These are phyloP conservation scores for Nissolia schottii DNA, from an alignment of 306 rosid genomes.

Conservation along the genomic window DNA sequence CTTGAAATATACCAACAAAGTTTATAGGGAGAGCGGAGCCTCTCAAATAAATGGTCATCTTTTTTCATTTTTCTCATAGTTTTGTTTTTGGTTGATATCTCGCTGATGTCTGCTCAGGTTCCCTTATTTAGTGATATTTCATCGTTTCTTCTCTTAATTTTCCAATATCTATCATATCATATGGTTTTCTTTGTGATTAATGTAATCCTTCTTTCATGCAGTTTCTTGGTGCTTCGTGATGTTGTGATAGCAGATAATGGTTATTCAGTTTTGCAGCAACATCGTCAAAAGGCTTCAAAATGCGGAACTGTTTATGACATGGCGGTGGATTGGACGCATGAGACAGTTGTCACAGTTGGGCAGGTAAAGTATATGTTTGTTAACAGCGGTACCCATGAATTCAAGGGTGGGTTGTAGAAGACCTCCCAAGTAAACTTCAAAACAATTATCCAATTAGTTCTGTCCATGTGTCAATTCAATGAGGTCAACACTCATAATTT, in stretches of 20 bases:
- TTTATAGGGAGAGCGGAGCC: no score
- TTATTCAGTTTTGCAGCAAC: slow-evolving; percentile 40
- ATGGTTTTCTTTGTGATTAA: slow-evolving; percentile 17
- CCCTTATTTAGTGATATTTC: no score
- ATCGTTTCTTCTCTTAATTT: no score
- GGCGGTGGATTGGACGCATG: slow-evolving; percentile 57
- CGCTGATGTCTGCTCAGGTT: no score
- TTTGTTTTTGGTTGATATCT: no score
- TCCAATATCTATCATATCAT: no score
- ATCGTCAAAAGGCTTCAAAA: slow-evolving; percentile 53
- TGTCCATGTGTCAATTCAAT: not conserved
- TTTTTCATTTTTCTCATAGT: no score
- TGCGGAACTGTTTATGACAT: slow-evolving; percentile 68
- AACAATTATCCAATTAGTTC: slow-evolving; percentile 9
- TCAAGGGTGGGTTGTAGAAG: slow-evolving; percentile 16
- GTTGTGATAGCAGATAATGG: slow-evolving; percentile 35
- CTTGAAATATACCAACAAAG: no score
- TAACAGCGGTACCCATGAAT: not conserved
- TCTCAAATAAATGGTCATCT: no score
- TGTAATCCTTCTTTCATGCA: slow-evolving; percentile 29
- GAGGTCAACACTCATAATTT: slow-evolving; percentile 5
- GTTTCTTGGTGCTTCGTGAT: slow-evolving; percentile 61
- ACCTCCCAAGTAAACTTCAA: slow-evolving; percentile 16
- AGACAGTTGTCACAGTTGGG: slow-evolving; percentile 65
- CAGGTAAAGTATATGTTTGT: slow-evolving; percentile 47